Conservation (phyloP, 2,329 filamentous ascomycete genomes). For the Xylaria polymorpha region DNA sequence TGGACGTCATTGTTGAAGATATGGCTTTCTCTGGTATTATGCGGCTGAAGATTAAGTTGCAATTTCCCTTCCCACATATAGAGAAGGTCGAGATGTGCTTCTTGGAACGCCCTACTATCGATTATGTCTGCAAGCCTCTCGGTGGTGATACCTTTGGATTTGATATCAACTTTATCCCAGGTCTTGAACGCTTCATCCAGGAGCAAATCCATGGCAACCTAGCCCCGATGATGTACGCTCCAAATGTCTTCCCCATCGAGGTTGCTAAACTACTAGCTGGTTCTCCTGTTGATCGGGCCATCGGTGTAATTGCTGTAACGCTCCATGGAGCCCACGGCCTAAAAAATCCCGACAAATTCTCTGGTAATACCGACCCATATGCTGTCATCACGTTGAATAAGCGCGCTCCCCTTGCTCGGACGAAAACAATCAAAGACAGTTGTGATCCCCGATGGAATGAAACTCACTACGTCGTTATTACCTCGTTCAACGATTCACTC, state of each 20-base stretch:
- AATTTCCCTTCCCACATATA: conserved; percentile 94
- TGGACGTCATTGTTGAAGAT: conserved; percentile 97
- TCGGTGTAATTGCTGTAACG: conserved; percentile 91
- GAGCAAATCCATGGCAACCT: conserved; percentile 96
- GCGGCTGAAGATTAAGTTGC: conserved; percentile 97
- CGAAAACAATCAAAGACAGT: conserved; percentile 87
- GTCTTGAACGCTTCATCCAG: conserved; percentile 90
- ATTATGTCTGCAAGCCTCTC: conserved; percentile 97
- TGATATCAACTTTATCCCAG: conserved; percentile 99
- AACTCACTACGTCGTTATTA: conserved; percentile 94
- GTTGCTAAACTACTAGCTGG: conserved; percentile 98
- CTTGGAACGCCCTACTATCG: conserved; percentile 86
- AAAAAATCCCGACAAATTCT: conserved; percentile 95
- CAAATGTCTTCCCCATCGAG: conserved; percentile 98
- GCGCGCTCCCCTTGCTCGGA: conserved; percentile 83
- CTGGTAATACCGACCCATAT: conserved; percentile 92
- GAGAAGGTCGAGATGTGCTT: conserved; percentile 97
- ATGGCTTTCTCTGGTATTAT: conserved; percentile 97
- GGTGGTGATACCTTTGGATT: conserved; percentile 96
- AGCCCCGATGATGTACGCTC: conserved; percentile 96
- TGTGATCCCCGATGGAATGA: conserved; percentile 94
- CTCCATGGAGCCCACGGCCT: conserved; percentile 91
- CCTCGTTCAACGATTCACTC: conserved; percentile 87
- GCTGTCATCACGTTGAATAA: conserved; percentile 85
- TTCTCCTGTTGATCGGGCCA: conserved; percentile 92